Percentiles rank a stretch among this genome's conserved stretches.
Conservation (phyloP, 2,329 filamentous ascomycete species). For the Fusarium sp. region DNA sequence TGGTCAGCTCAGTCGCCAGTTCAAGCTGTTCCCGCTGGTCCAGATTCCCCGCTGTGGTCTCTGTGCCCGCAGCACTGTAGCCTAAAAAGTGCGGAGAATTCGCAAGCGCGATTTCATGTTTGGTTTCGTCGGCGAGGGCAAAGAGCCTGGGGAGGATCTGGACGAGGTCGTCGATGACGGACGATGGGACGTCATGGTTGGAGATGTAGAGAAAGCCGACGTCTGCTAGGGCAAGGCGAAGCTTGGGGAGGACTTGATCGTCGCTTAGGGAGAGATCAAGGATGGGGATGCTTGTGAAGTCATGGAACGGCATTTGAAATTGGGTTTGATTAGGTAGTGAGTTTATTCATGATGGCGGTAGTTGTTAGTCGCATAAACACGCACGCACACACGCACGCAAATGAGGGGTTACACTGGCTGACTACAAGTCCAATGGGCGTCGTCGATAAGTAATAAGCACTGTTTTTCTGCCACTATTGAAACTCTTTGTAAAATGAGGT, state of each 20-base stretch:
- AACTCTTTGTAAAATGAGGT: neutral
- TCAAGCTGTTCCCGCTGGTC: constrained; percentile 69
- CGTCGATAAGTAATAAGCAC: too few species aligned
- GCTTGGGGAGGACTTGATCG: constrained; percentile 53
- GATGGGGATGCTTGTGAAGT: constrained; percentile 56
- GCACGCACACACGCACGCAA: neutral
- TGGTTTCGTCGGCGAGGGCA: constrained; percentile 49
- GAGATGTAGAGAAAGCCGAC: constrained; percentile 64
- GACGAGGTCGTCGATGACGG: constrained; percentile 51
- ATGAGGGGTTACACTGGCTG: neutral
- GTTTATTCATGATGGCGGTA: neutral
- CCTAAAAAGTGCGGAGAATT: constrained; percentile 70
- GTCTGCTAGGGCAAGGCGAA: constrained; percentile 58
- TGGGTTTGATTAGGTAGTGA: neutral
- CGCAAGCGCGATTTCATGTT: constrained; percentile 53
- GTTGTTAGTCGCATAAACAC: neutral
- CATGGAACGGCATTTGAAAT: constrained; percentile 7
- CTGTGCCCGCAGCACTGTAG: constrained; percentile 63
- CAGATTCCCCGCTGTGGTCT: constrained; percentile 61
- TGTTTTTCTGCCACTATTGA: neutral
- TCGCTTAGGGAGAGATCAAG: constrained; percentile 58
- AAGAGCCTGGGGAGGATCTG: constrained; percentile 56
- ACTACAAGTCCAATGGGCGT: too few species aligned
- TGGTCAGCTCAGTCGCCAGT: constrained; percentile 63
- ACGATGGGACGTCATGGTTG: constrained; percentile 56